Evolutionary conservation across 768 basidiomycete genomes (phyloP), one percentile per base, ranked within the genome.

Genomic region (Phlebiopsis flavidoalba): DNA sequence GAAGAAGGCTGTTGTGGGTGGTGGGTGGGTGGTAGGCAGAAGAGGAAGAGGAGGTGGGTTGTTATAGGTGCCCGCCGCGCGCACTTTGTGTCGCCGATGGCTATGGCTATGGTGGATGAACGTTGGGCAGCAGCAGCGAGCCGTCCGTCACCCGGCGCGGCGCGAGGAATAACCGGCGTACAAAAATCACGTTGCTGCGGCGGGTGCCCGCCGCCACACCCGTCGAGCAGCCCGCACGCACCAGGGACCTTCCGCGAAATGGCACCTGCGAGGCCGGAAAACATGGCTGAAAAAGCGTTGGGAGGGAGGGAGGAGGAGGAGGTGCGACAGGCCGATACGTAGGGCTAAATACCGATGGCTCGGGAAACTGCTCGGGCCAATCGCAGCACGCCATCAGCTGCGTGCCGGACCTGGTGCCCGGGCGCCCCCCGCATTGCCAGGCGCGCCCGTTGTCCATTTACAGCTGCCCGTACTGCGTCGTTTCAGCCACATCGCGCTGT

Each of bases 281-380:
- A 40, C 55, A 46, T 43, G 15, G 11, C 35, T 26, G 53, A 12
- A 53, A 22, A 19, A 36, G 43, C 19, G 47, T 24, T 48, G 49
- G n/a, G 54, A 37, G 40, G 45, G 45, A 49, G 36, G 36, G 51
- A 40, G 48, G 62, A 55, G 26, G 46, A 40, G 45, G 48, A 56
- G 26, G 53, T 26, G 58, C 8, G 55, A 24, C 35, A 40, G 56
- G 46, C 47, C 40, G 46, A 53, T 53, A 51, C 60, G 33, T 12
- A 5, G 8, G 53, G 24, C 53, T 61, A 61, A 57, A 57, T 61
- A 61, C 64, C 64, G 64, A 63, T 61, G 49, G 35, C 57, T 57
- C 61, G 64, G 64, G 50, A 53, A 60, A 60, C 62, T 15, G 15
- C 11, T 5, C 14, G 57, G 55, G 53, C 64, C 64, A 63, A 65